These are phyloP conservation scores for Ogataea parapolymorpha DNA, from an alignment of 805 yeast genomes.

Conservation along the genomic window DNA sequence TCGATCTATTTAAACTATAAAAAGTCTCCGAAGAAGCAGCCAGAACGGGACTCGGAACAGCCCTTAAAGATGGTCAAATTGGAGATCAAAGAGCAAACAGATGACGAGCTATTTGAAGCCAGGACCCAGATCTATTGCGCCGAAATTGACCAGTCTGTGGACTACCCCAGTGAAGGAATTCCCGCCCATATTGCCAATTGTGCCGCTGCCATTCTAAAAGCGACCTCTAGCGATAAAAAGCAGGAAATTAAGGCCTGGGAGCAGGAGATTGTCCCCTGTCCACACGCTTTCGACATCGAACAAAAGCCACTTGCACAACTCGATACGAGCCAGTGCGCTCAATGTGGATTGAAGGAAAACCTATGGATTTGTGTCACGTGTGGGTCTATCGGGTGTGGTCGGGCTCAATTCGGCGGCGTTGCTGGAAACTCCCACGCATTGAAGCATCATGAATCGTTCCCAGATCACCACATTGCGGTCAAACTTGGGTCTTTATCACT, in stretches of 20 bases:
- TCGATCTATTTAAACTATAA: conserved; percentile 55
- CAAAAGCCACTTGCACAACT: conserved; percentile 33
- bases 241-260: conserved; percentile 91
- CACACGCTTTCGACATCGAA: conserved; percentile 59
- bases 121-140: conserved; percentile 40
- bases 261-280: conserved; percentile 77
- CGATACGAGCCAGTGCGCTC: conserved; percentile 45
- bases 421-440: conserved; percentile 95
- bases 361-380: conserved; percentile 91
- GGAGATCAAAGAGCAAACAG: conserved; percentile 61
- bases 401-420: conserved; percentile 89
- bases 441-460: conserved; percentile 51
- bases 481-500: conserved; percentile 85
- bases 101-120: conserved; percentile 58
- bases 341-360: conserved; percentile 68
- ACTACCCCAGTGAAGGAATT: conserved; percentile 29
- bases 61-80: conserved; percentile 56
- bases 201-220: conserved; percentile 45
- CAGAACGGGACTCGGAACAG: conserved; percentile 28
- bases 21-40: conserved; percentile 46
- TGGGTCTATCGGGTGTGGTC: conserved; percentile 92
- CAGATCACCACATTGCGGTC: conserved; percentile 78
- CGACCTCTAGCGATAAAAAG: conserved; percentile 56
- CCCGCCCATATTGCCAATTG: conserved; percentile 31
- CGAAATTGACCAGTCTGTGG: conserved; percentile 26